phyloP scores from a whole-genome alignment of 2,329 filamentous ascomycete species.

The Fusarium tjaetaba region DNA sequence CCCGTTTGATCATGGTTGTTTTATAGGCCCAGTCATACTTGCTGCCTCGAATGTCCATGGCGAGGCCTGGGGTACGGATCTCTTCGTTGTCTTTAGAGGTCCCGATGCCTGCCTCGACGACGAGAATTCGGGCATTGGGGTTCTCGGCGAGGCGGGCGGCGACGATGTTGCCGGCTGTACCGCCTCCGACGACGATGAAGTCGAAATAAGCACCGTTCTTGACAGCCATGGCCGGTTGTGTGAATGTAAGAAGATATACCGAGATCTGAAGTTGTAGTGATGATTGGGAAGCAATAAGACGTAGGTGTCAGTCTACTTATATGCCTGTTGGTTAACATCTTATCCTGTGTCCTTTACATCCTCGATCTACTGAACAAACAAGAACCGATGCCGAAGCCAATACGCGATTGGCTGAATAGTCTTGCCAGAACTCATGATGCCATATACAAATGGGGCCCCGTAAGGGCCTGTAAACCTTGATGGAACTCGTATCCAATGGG shows the following conservation, averaged over 20 bases:
- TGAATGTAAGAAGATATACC: not conserved
- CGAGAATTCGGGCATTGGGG: slow-evolving; percentile 53
- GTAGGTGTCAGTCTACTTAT: not conserved
- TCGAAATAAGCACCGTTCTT: not conserved
- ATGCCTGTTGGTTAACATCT: not conserved
- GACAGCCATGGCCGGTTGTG: not conserved
- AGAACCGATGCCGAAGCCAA: too few relatives aligned
- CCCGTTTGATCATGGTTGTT: slow-evolving; percentile 67
- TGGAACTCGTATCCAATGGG: not conserved
- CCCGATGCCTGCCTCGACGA: slow-evolving; percentile 58
- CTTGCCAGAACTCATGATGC: not conserved
- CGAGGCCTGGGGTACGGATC: slow-evolving; percentile 28
- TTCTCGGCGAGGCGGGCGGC: slow-evolving; percentile 51
- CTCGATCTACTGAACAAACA: too few relatives aligned
- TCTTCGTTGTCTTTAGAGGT: not conserved
- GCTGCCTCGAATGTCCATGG: slow-evolving; percentile 63
- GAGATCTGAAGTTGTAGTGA: not conserved
- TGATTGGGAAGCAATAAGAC: not conserved
- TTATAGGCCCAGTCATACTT: slow-evolving; percentile 70
- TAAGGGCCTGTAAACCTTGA: not conserved
- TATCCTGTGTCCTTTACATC: not conserved
- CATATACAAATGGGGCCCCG: too few relatives aligned
- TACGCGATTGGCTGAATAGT: not conserved
- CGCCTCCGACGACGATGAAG: slow-evolving; percentile 27
- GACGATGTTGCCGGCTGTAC: slow-evolving; percentile 49